Base-by-base conservation (phyloP, 1,284 basidiomycete species). In the Amylostereum areolatum region DNA sequence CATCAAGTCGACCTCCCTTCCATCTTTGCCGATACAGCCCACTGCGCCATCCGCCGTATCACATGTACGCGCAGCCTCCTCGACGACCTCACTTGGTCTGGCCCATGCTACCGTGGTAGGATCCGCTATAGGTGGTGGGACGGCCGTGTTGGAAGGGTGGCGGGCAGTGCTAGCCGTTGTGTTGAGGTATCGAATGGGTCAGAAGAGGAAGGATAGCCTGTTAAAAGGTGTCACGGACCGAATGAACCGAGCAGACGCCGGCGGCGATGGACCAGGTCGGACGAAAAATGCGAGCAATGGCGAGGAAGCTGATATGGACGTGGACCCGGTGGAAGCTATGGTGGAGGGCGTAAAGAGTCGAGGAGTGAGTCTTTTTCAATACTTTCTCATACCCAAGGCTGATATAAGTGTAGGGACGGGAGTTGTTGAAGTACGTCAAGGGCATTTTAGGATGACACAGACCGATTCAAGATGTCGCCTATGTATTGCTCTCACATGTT, bases 91-190 rank as follows among this genome's bases (percentile, higher is more conserved):
- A n/a, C n/a, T n/a, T n/a, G n/a, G n/a, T n/a, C n/a, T n/a, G n/a
- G n/a, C n/a, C n/a, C n/a, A n/a, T n/a, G n/a, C n/a, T n/a, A n/a
- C n/a, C n/a, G n/a, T n/a, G n/a, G n/a, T n/a, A n/a, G n/a, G n/a
- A n/a, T n/a, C n/a, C n/a, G n/a, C n/a, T n/a, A n/a, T n/a, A n/a
- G n/a, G n/a, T n/a, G n/a, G n/a, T n/a, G n/a, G n/a, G n/a, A n/a
- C n/a, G n/a, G n/a, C n/a, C 5, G 62, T 68, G 4, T 57, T 84
- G n/a, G 89, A 91, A 60, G 88, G 88, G 5, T 91, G 88, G 88
- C 74, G 81, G 39, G 86, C 85, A 5, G 77, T 87, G 12, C 64
- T 89, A 54, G 76, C 76, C 10, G 73, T 86, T 25, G 70, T 86
- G 24, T 63, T 81, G 49, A 74, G 88, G 28, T 79, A 85, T 57